Evolutionary conservation across 108 stramenopile species (phyloP).

Genomic region (Cyclotella kingstonii): DNA sequence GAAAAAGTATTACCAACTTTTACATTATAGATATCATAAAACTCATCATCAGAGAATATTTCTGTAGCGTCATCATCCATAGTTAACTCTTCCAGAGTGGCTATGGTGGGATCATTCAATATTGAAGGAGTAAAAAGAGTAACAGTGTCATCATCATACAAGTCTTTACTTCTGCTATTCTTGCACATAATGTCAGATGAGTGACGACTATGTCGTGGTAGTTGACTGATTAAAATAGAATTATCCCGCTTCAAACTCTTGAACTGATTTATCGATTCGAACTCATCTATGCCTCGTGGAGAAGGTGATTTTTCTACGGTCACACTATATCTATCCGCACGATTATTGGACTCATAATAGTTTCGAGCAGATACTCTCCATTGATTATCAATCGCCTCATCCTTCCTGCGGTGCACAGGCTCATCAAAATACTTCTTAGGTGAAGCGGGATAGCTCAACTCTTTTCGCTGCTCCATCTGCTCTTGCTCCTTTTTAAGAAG

Average conservation of each 20-base stretch:
- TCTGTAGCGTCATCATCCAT: background rate
- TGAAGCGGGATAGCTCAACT: background rate
- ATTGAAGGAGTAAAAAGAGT: too few relatives aligned
- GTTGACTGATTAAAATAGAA: background rate
- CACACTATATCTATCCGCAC: background rate
- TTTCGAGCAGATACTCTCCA: background rate
- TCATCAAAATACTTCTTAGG: background rate
- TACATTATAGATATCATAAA: too few relatives aligned
- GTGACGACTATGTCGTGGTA: background rate
- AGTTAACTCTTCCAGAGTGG: slow-evolving; percentile 5
- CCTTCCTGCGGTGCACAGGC: too few relatives aligned
- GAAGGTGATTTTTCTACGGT: background rate
- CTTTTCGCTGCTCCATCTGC: background rate
- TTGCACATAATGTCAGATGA: too few relatives aligned
- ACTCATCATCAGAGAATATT: background rate
- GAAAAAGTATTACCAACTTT: too few relatives aligned
- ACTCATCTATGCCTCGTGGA: background rate
- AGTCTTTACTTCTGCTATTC: too few relatives aligned
- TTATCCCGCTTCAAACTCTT: background rate
- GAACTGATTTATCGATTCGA: slow-evolving; percentile 1
- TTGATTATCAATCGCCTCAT: background rate
- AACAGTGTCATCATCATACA: too few relatives aligned
- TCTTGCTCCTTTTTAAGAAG: slow-evolving; percentile 10
- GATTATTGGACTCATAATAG: background rate
- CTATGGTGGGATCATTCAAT: too few relatives aligned